Conservation (phyloP, 306 rosid species). For the Malus domestica region ASM211411v1 NC_041797.1:8054501-8055000, state of each 20-base stretch:
- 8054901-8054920: background rate
- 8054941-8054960: background rate
- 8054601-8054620: slow-evolving; percentile 28
- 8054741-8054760: background rate
- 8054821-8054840: slow-evolving; percentile 84
- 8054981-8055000: background rate
- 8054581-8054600: background rate
- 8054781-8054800: slow-evolving; percentile 65
- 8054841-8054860: slow-evolving; percentile 70
- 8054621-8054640: slow-evolving; percentile 5
- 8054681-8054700: slow-evolving; percentile 27
- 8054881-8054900: background rate
- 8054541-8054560: slow-evolving; percentile 8
- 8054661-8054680: slow-evolving; percentile 22
- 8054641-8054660: slow-evolving; percentile 12
- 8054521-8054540: background rate
- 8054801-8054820: slow-evolving; percentile 72
- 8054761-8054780: slow-evolving; percentile 6
- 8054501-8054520: slow-evolving; percentile 2
- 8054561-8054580: background rate
- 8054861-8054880: background rate
- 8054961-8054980: background rate
- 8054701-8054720: slow-evolving; percentile 29
- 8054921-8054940: background rate
- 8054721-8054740: slow-evolving; percentile 15